phyloP scores from a whole-genome alignment of 805 yeast species.

The Candida dajiaensis region DNA sequence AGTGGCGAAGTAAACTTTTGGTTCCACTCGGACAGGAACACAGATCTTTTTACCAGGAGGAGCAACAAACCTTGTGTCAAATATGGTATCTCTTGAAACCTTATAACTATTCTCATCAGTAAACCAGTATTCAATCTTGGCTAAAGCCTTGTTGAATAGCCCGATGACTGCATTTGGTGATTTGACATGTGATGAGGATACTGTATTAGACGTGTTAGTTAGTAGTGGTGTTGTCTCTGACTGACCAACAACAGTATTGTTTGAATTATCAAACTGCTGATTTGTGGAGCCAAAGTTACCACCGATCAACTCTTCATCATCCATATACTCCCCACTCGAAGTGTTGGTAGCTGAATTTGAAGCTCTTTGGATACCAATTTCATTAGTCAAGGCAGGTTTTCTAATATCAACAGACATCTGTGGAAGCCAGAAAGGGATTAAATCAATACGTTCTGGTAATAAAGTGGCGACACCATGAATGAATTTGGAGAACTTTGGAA shows the following conservation, averaged over 20 bases:
- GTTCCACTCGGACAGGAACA: slow-evolving; percentile 95
- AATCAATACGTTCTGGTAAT: slow-evolving; percentile 72
- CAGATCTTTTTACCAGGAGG: slow-evolving; percentile 88
- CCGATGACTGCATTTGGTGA: slow-evolving; percentile 13
- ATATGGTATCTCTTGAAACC: slow-evolving; percentile 60
- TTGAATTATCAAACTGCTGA: slow-evolving; percentile 7
- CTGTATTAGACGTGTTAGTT: slow-evolving; percentile 3
- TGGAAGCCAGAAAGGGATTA: slow-evolving; percentile 96
- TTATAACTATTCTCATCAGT: slow-evolving; percentile 44
- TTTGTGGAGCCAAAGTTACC: slow-evolving; percentile 36
- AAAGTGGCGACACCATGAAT: slow-evolving; percentile 96
- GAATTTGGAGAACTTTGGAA: slow-evolving; percentile 95
- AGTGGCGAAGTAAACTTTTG: slow-evolving; percentile 97
- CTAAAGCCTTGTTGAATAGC: slow-evolving; percentile 16
- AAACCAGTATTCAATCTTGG: slow-evolving; percentile 39
- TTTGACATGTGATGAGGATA: slow-evolving; percentile 3
- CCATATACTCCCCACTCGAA: slow-evolving; percentile 52
- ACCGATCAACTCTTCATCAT: slow-evolving; percentile 62
- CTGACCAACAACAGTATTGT: slow-evolving; percentile 7
- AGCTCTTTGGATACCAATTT: slow-evolving; percentile 26
- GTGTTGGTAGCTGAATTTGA: slow-evolving; percentile 24
- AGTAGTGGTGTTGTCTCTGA: slow-evolving; percentile 29
- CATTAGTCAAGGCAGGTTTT: slow-evolving; percentile 55
- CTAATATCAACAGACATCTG: slow-evolving; percentile 95
- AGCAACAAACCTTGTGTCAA: slow-evolving; percentile 51